A percentile compares a stretch with the other conserved stretches of the same genome.
These are phyloP conservation scores for Penicillium freii DNA, from an alignment of 2,329 filamentous ascomycete genomes.

Conservation along the genomic window DNA sequence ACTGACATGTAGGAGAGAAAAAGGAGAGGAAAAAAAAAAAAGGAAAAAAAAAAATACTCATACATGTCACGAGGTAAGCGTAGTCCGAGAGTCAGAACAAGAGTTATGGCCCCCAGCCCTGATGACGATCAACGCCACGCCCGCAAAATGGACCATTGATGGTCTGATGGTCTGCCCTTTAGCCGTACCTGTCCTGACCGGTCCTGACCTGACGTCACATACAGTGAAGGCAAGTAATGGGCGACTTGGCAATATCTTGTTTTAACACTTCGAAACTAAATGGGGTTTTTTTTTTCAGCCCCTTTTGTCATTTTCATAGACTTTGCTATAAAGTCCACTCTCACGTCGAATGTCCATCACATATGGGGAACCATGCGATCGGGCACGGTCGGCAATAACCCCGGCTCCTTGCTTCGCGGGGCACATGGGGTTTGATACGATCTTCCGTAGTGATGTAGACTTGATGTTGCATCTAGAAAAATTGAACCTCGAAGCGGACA, in stretches of 20 bases:
- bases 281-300: neutral
- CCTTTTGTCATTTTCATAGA: neutral
- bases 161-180: neutral
- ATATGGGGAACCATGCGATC: slow-evolving; percentile 21
- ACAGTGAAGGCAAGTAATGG: neutral
- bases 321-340: neutral
- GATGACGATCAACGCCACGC: slow-evolving; percentile 26
- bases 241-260: slow-evolving; percentile 3
- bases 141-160: slow-evolving; percentile 14
- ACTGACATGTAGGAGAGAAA: neutral
- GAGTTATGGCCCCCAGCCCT: slow-evolving; percentile 14
- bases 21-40: neutral
- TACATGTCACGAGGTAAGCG: slow-evolving; percentile 8
- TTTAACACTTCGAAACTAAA: neutral
- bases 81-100: slow-evolving; percentile 19
- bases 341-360: neutral
- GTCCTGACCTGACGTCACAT: slow-evolving; percentile 23
- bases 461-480: slow-evolving; percentile 16
- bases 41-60: no score
- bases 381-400: slow-evolving; percentile 16
- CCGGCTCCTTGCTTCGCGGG: slow-evolving; percentile 30
- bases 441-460: neutral
- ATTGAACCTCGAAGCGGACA: slow-evolving; percentile 28
- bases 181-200: neutral
- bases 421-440: slow-evolving; percentile 14